These are phyloP conservation scores for Aspergillus sp. DNA, from an alignment of 2,329 filamentous ascomycete species.

Conservation along the genomic window DNA sequence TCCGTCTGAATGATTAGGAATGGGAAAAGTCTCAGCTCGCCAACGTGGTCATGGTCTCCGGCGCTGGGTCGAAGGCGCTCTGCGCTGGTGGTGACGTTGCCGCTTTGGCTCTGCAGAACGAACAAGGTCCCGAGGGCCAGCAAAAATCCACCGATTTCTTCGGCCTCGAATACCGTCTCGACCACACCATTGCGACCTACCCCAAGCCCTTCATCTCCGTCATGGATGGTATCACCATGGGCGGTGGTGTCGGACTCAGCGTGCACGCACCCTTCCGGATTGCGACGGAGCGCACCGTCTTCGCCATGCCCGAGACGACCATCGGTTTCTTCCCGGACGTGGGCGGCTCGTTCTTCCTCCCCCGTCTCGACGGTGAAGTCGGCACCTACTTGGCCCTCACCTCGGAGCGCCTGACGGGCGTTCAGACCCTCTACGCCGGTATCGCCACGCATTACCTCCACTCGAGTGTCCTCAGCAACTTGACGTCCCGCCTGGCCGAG, in stretches of 20 bases:
- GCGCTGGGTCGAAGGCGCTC: constrained; percentile 77
- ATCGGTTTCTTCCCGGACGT: constrained; percentile 99
- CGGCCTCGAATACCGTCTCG: constrained; percentile 89
- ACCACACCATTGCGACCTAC: constrained; percentile 94
- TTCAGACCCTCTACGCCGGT: constrained; percentile 84
- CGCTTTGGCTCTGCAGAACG: constrained; percentile 71
- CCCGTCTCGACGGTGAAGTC: constrained; percentile 78
- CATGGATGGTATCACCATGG: constrained; percentile 99
- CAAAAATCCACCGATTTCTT: constrained; percentile 81
- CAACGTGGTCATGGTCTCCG: constrained; percentile 89
- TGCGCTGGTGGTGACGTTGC: constrained; percentile 93
- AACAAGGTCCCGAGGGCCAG: constrained; percentile 65
- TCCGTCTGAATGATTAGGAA: constrained; percentile 51
- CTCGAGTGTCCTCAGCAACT: constrained; percentile 75
- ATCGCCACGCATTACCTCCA: constrained; percentile 96
- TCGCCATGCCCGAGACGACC: constrained; percentile 97
- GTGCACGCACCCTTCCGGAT: constrained; percentile 95
- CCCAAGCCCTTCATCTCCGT: constrained; percentile 89
- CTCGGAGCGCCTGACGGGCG: constrained; percentile 76
- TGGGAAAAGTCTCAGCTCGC: constrained; percentile 95
- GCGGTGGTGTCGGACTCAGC: constrained; percentile 89
- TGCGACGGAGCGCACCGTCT: constrained; percentile 90
- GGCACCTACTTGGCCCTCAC: constrained; percentile 94
- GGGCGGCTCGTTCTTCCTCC: constrained; percentile 92
- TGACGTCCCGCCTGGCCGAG: constrained; percentile 84